Evolutionary conservation across 1,284 basidiomycete genomes (phyloP), one percentile per base, ranked within the genome.

Genomic region (Ustilago bromivora): DNA sequence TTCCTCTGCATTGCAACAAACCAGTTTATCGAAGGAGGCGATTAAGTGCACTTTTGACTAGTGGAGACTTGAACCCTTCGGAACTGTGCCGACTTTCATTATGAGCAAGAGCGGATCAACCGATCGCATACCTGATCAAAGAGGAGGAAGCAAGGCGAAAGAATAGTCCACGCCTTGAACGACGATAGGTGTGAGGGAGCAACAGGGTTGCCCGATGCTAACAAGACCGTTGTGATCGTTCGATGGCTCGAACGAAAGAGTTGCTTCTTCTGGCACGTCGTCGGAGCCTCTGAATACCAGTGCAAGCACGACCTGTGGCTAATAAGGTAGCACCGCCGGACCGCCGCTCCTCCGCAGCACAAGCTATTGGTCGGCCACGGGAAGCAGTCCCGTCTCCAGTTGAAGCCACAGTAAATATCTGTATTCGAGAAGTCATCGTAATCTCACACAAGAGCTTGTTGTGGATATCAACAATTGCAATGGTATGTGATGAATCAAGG

Each of bases 261-360:
- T 31, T 8, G 47, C 47, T 46, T 46, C 47, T 51, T 28, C 31
- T 51, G 47, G 47, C 47, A 31, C 31, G 47, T 19, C 13, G 23
- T 51, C 47, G 47, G 47, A 51, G 47, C 31, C 28, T 19, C 23
- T 32, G 13, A 15, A 31, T 31, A 32, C 28, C 12, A 51, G 6
- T 32, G 23, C 47, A 51, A 31, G 11, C 4, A 11, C 31, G 9
- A 32, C 1, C 23, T 49, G 11, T 51, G 28, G 47, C 23, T 31
- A 15, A 15, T 19, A 43, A 43, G 11, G 17, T 7, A 49, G 19
- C 46, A 49, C 46, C 46, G 46, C 46, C 46, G 46, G 46, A 49
- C 46, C 46, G 46, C 46, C 46, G 46, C 46, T 49, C 10, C 23
- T 49, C 46, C 46, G 46, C 46, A 49, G 23, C 23, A 28, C 46